These are phyloP conservation scores for Eurotiales sp. DNA, from an alignment of 2,329 filamentous ascomycete species.

Conservation along the genomic window DNA sequence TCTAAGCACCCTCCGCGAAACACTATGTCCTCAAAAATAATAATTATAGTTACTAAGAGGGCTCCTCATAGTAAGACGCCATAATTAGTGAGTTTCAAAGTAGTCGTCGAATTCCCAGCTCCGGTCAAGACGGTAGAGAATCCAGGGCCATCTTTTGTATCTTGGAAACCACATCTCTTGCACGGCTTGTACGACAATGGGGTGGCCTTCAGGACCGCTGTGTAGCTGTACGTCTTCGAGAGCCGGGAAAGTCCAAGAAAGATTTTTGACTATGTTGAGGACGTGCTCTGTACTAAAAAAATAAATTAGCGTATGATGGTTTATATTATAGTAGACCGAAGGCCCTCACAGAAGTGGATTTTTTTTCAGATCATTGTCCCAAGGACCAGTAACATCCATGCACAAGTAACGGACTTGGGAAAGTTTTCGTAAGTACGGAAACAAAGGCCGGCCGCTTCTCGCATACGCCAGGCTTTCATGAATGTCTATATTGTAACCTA, in stretches of 20 bases:
- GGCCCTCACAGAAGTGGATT: too few species aligned
- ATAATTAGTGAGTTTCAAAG: not conserved
- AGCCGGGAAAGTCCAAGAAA: not conserved
- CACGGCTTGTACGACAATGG: not conserved
- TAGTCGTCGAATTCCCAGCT: not conserved
- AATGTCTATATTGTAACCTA: slow-evolving; percentile 8
- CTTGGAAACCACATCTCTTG: not conserved
- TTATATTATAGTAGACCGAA: too few species aligned
- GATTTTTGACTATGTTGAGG: not conserved
- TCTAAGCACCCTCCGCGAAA: too few species aligned
- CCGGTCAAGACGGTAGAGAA: not conserved
- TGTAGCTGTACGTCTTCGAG: not conserved
- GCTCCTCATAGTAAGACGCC: too few species aligned
- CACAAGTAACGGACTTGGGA: not conserved
- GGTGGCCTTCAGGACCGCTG: too few species aligned
- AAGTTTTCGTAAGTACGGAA: not conserved
- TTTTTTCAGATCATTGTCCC: too few species aligned
- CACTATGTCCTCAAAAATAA: too few species aligned
- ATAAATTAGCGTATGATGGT: too few species aligned
- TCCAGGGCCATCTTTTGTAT: not conserved
- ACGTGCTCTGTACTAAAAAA: not conserved
- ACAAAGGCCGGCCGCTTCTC: not conserved
- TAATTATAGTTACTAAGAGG: too few species aligned
- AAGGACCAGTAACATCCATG: not conserved
- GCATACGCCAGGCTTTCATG: not conserved